phyloP scores from a whole-genome alignment of 208 protist species.

The Kentomonas sorsogonicus region DNA sequence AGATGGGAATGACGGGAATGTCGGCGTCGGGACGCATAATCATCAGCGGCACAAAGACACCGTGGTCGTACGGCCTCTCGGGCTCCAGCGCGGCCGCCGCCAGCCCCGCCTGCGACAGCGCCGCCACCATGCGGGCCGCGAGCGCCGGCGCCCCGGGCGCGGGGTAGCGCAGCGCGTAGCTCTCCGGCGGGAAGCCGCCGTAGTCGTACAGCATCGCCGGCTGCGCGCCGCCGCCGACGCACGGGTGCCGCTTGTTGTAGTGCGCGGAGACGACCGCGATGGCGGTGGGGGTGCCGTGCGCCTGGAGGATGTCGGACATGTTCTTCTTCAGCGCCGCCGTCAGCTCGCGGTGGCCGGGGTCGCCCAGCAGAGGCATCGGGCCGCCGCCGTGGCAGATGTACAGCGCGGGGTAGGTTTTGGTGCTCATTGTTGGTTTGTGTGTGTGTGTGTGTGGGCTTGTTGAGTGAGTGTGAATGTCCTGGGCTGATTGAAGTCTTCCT shows the following conservation, averaged over 20 bases:
- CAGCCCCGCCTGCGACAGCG: constrained; percentile 29
- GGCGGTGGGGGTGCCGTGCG: constrained; percentile 37
- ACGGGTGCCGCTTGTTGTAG: constrained; percentile 46
- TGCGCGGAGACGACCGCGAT: constrained; percentile 85
- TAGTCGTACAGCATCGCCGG: constrained; percentile 86
- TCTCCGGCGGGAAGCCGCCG: constrained; percentile 70
- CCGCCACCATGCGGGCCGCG: constrained; percentile 26
- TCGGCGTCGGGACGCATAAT: constrained; percentile 79
- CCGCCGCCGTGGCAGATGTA: constrained; percentile 72
- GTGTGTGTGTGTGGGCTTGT: too few species aligned
- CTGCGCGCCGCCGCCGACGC: constrained; percentile 26
- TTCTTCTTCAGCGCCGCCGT: constrained; percentile 31
- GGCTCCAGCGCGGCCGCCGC: constrained; percentile 25
- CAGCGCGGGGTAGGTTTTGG: constrained; percentile 40
- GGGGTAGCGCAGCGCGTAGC: constrained; percentile 74
- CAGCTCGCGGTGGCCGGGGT: constrained; percentile 28
- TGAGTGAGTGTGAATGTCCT: too few species aligned
- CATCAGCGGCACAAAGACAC: constrained; percentile 78
- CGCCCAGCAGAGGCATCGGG: constrained; percentile 54
- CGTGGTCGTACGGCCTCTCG: constrained; percentile 76
- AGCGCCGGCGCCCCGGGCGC: constrained; percentile 35
- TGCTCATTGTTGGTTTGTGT: not conserved
- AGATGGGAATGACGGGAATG: constrained; percentile 84
- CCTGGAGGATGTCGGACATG: constrained; percentile 23
- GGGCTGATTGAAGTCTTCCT: too few species aligned